A percentile compares a stretch with the other conserved stretches of the same genome.
phyloP scores from a whole-genome alignment of 148 eudicot genomes.

The Rhododendron williamsianum region DNA sequence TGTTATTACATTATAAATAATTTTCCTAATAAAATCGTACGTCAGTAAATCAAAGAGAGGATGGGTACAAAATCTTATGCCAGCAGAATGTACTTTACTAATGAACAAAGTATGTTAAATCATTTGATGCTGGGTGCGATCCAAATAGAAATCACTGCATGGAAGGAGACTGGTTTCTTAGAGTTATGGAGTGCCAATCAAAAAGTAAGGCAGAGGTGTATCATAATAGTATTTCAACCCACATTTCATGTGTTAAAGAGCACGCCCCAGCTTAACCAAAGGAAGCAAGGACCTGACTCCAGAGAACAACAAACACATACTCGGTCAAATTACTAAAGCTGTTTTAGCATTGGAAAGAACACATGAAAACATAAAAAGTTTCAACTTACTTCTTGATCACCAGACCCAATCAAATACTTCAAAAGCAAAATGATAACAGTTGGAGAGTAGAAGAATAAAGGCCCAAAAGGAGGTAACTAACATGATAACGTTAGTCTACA shows the following conservation, averaged over 20 bases:
- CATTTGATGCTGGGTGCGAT: background rate
- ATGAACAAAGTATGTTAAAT: background rate
- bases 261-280: background rate
- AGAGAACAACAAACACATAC: background rate
- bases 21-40: background rate
- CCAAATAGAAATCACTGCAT: background rate
- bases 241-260: background rate
- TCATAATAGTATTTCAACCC: background rate
- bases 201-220: background rate
- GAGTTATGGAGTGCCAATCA: background rate
- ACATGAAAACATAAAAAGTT: too few species aligned
- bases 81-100: background rate
- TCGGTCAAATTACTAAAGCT: too few species aligned
- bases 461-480: background rate
- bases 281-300: background rate
- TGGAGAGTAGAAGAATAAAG: background rate
- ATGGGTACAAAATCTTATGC: background rate
- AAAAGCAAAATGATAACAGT: background rate
- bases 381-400: background rate
- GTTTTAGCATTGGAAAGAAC: too few species aligned
- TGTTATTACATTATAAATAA: background rate
- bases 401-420: background rate
- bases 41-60: background rate
- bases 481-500: background rate
- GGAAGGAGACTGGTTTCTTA: background rate